These are phyloP conservation scores for Colletotrichum musicola DNA, from an alignment of 2,329 filamentous ascomycete genomes.

Conservation along the genomic window DNA sequence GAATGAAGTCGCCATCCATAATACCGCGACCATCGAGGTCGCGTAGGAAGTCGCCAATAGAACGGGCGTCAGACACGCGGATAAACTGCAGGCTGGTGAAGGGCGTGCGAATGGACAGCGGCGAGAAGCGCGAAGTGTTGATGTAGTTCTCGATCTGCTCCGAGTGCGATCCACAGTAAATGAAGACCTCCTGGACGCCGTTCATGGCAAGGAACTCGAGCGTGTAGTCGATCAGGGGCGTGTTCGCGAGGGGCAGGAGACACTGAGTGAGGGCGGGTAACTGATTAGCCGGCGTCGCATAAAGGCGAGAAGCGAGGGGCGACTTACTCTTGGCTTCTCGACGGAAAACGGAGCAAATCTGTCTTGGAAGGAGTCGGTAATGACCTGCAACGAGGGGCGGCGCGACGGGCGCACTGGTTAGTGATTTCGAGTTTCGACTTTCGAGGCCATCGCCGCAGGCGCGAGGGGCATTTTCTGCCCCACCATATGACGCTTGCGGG, in stretches of 20 bases:
- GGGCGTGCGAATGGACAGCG: slow-evolving; percentile 65
- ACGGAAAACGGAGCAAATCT: slow-evolving; percentile 91
- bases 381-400: slow-evolving; percentile 67
- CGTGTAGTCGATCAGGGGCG: slow-evolving; percentile 96
- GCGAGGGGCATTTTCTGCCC: slow-evolving; percentile 40
- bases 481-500: slow-evolving; percentile 41
- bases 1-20: slow-evolving; percentile 89
- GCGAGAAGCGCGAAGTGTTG: slow-evolving; percentile 79
- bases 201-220: slow-evolving; percentile 96
- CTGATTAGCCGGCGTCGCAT: slow-evolving; percentile 38
- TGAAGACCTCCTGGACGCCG: slow-evolving; percentile 92
- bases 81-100: slow-evolving; percentile 88
- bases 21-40: slow-evolving; percentile 89
- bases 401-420: slow-evolving; percentile 9
- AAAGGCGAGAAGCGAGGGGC: not conserved
- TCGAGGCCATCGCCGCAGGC: slow-evolving; percentile 15
- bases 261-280: slow-evolving; percentile 67
- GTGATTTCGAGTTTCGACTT: slow-evolving; percentile 3
- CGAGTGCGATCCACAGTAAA: slow-evolving; percentile 91
- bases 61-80: slow-evolving; percentile 84
- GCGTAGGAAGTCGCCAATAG: slow-evolving; percentile 93
- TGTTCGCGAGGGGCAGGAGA: slow-evolving; percentile 92
- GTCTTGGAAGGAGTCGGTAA: slow-evolving; percentile 95
- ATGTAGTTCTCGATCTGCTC: slow-evolving; percentile 91
- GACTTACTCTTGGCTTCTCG: slow-evolving; percentile 84